Evolutionary conservation across 1,284 basidiomycete genomes (phyloP).

Genomic region (Rhodotorula sp.): DNA sequence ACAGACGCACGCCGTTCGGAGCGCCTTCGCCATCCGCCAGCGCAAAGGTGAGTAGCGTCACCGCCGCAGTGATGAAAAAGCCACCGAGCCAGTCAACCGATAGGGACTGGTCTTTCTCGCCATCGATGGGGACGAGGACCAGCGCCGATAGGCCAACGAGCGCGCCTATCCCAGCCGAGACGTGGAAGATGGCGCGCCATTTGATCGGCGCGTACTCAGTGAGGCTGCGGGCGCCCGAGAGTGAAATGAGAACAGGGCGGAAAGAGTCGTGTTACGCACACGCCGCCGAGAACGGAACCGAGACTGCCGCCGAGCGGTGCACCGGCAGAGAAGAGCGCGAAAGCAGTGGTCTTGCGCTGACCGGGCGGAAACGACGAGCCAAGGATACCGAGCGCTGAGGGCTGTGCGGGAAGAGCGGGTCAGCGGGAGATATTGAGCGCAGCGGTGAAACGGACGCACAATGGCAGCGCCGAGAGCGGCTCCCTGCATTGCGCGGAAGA

Average conservation of each 20-base stretch:
- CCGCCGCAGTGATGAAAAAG: constrained; percentile 68
- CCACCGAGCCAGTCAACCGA: constrained; percentile 83
- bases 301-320: constrained; percentile 75
- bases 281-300: constrained; percentile 68
- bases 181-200: constrained; percentile 67
- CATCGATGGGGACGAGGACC: constrained; percentile 60
- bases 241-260: too few species aligned
- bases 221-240: constrained; percentile 49
- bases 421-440: too few species aligned
- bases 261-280: constrained; percentile 43
- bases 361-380: constrained; percentile 49
- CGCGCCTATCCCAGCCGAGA: constrained; percentile 60
- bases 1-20: constrained; percentile 41
- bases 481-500: constrained; percentile 46
- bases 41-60: constrained; percentile 76
- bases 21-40: constrained; percentile 73
- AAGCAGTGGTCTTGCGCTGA: constrained; percentile 48
- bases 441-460: not conserved
- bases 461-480: constrained; percentile 24
- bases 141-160: constrained; percentile 59
- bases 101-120: constrained; percentile 53
- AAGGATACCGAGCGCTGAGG: constrained; percentile 47
- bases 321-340: constrained; percentile 58
- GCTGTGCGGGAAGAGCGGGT: not conserved
- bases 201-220: constrained; percentile 61